These are phyloP conservation scores for Balansia obtecta DNA, from an alignment of 2,329 filamentous ascomycete genomes.

Conservation along the genomic window DNA sequence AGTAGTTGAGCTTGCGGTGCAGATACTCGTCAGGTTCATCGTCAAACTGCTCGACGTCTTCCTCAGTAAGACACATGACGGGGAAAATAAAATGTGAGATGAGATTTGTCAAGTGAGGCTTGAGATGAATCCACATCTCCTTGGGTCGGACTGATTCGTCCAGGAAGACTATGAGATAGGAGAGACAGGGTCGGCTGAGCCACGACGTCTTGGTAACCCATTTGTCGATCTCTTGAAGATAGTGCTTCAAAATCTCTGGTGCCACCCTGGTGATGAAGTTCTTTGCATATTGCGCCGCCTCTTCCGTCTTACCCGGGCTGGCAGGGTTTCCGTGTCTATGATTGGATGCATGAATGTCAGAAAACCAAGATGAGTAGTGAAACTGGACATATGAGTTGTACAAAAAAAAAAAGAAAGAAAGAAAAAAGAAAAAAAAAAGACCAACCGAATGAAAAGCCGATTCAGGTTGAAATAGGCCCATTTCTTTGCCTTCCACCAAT, in stretches of 20 bases:
- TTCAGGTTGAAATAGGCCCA: slow-evolving; percentile 98
- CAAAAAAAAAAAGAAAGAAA: too few relatives aligned
- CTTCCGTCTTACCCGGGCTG: slow-evolving; percentile 60
- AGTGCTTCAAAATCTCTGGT: slow-evolving; percentile 90
- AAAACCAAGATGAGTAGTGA: not conserved
- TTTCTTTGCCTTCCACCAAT: slow-evolving; percentile 99
- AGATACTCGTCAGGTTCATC: slow-evolving; percentile 93
- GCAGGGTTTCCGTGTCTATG: slow-evolving; percentile 85
- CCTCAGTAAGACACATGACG: slow-evolving; percentile 79
- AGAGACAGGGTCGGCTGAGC: slow-evolving; percentile 88
- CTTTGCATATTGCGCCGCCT: slow-evolving; percentile 74
- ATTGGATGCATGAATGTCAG: not conserved
- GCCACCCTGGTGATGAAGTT: slow-evolving; percentile 85
- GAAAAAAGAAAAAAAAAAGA: too few relatives aligned
- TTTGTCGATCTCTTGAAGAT: slow-evolving; percentile 88
- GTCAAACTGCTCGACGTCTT: slow-evolving; percentile 88
- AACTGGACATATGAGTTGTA: not conserved
- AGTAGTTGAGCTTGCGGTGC: slow-evolving; percentile 94
- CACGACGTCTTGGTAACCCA: slow-evolving; percentile 92
- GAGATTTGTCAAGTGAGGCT: slow-evolving; percentile 84
- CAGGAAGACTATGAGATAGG: slow-evolving; percentile 86
- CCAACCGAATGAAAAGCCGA: slow-evolving; percentile 79
- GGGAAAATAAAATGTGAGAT: slow-evolving; percentile 94
- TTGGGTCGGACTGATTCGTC: slow-evolving; percentile 97
- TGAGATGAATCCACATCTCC: slow-evolving; percentile 89